These are phyloP conservation scores for Ogataea hybrid DNA, from an alignment of 1,139 yeast genomes.

Conservation along the genomic window DNA sequence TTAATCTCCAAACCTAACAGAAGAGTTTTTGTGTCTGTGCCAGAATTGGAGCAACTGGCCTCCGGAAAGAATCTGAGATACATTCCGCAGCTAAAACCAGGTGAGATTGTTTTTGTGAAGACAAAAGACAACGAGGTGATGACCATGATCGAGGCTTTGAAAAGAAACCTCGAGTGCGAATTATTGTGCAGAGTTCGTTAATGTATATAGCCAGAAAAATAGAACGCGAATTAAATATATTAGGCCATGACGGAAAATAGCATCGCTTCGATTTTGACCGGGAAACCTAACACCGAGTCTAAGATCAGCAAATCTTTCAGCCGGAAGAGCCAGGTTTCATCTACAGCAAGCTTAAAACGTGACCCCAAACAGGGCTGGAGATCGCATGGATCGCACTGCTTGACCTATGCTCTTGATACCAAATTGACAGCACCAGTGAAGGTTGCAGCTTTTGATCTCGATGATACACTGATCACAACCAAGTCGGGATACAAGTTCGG, in stretches of 20 bases:
- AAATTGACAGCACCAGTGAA: constrained; percentile 26
- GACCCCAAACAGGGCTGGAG: constrained; percentile 1
- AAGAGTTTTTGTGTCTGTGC: constrained; percentile 58
- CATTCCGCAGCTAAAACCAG: constrained; percentile 82
- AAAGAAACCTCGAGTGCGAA: constrained; percentile 69
- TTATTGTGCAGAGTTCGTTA: constrained; percentile 77
- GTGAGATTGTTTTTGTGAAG: constrained; percentile 77
- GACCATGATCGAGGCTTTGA: constrained; percentile 83
- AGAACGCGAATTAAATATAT: constrained; percentile 7
- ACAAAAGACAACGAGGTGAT: constrained; percentile 53
- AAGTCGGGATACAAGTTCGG: constrained; percentile 58
- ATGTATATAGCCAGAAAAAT: constrained; percentile 12
- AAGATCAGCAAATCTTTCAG: neutral
- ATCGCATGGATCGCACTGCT: constrained; percentile 16
- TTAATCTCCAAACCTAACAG: constrained; percentile 86
- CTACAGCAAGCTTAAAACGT: neutral
- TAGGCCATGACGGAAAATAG: neutral
- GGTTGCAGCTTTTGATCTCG: constrained; percentile 75
- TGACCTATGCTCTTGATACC: constrained; percentile 3
- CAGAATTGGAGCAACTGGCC: constrained; percentile 71
- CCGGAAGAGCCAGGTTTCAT: neutral
- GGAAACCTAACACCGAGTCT: neutral
- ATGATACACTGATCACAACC: constrained; percentile 65
- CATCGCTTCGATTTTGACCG: constrained; percentile 1
- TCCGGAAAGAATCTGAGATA: constrained; percentile 74